Evolutionary conservation across 2,329 filamentous ascomycete genomes (phyloP), one percentile per base, ranked within the genome.

Genomic region (Pseudogymnoascus sp.): DNA sequence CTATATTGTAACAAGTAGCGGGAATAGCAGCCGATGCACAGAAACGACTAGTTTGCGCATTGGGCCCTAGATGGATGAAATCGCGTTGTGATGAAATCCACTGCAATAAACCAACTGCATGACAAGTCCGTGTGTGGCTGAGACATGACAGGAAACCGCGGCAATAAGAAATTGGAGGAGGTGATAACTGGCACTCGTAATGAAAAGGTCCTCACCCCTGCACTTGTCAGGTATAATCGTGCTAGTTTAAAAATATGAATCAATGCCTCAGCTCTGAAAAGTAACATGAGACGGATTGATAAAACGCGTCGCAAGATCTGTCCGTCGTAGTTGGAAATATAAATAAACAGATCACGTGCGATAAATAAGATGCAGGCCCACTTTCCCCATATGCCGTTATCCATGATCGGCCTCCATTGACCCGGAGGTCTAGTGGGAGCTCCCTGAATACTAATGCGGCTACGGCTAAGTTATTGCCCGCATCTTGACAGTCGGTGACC

Each of bases 61-160:
- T 48, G 29, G 48, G 29, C 29, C 48, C 29, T 55, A 9, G 29
- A 21, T 55, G 48, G 17, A 21, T 55, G 48, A 33, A 55, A 55
- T 55, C 29, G 48, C 48, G 48, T 55, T 17, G 29, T 55, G 48
- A 55, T 35, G 29, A 21, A 55, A 55, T 55, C 29, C 48, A 55
- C 48, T 12, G 29, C 29, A 55, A 55, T 55, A 55, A 33, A 55
- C 27, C 44, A 51, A 55, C 48, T 33, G 48, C 48, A 55, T 55
- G 48, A 55, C 48, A 55, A 55, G 48, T 55, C 48, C 48, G 48
- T 55, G 48, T 55, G 48, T 55, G 48, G 48, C 48, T 55, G 48
- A 55, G 48, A 55, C 48, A 17, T 25, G 44, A 55, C n/a, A 55
- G 44, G 48, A 55, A 55, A 55, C 29, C 9, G 48, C 29, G 29